These are phyloP conservation scores for Apiospora pterosperma DNA, from an alignment of 2,329 filamentous ascomycete genomes.

Conservation along the genomic window DNA sequence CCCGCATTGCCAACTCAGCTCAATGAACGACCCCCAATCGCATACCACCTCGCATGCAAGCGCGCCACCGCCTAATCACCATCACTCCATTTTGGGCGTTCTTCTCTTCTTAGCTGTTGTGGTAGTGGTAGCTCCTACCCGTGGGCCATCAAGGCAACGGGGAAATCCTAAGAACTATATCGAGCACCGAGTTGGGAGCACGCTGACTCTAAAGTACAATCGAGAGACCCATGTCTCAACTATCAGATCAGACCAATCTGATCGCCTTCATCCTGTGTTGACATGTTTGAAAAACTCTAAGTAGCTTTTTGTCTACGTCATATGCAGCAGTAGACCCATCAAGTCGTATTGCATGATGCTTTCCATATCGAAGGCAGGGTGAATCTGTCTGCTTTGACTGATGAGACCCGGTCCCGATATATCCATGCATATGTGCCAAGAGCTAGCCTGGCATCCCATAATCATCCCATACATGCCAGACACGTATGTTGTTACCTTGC, in stretches of 20 bases:
- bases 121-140: not conserved
- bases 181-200: not conserved
- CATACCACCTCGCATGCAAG: not conserved
- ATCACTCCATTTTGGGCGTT: too few species aligned
- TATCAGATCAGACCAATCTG: not conserved
- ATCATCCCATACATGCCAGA: not conserved
- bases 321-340: not conserved
- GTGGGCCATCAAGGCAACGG: not conserved
- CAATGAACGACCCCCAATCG: not conserved
- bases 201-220: not conserved
- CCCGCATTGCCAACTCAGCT: not conserved
- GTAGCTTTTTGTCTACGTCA: not conserved
- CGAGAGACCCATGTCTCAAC: not conserved
- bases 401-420: not conserved
- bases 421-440: not conserved
- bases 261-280: not conserved
- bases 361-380: not conserved
- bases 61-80: not conserved
- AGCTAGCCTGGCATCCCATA: not conserved
- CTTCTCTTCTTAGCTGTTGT: not conserved
- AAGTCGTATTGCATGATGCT: not conserved
- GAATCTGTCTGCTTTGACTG: not conserved
- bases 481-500: not conserved
- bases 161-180: not conserved
- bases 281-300: not conserved